phyloP scores from a whole-genome alignment of 192 early-diverging fungal species.

The Coemansia sp. region DNA sequence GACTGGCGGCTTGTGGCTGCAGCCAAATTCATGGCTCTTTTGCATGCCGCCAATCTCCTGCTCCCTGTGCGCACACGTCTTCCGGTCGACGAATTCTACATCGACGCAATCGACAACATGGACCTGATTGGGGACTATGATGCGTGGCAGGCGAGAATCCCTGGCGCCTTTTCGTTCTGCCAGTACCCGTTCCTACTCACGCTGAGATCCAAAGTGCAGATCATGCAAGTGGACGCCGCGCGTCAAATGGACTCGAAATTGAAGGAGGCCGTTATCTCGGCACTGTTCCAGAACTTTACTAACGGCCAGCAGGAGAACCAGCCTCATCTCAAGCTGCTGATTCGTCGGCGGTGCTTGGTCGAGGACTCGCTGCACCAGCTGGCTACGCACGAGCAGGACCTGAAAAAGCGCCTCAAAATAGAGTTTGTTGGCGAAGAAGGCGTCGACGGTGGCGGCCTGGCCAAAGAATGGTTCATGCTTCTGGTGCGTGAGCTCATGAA shows the following conservation, averaged over 20 bases:
- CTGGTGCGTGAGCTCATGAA: slow-evolving; percentile 90
- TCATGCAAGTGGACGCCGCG: slow-evolving; percentile 73
- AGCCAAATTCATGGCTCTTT: slow-evolving; percentile 82
- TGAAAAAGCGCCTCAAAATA: slow-evolving; percentile 90
- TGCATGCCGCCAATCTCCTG: slow-evolving; percentile 74
- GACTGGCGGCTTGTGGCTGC: slow-evolving; percentile 86
- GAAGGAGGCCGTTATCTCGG: slow-evolving; percentile 62
- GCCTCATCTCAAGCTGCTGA: slow-evolving; percentile 59
- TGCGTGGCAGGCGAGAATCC: slow-evolving; percentile 63
- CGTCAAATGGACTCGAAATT: slow-evolving; percentile 74
- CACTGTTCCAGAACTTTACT: slow-evolving; percentile 53
- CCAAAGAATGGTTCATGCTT: slow-evolving; percentile 97
- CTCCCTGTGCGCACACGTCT: slow-evolving; percentile 47
- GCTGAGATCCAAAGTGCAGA: slow-evolving; percentile 70
- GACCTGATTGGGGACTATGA: slow-evolving; percentile 69
- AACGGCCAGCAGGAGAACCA: slow-evolving; percentile 16
- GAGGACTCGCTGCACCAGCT: slow-evolving; percentile 78
- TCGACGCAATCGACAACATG: slow-evolving; percentile 71
- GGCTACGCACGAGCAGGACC: slow-evolving; percentile 67
- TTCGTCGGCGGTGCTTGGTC: slow-evolving; percentile 65
- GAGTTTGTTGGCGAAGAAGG: slow-evolving; percentile 93
- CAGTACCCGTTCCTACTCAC: slow-evolving; percentile 80
- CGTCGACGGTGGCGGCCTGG: slow-evolving; percentile 92
- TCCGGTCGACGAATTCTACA: slow-evolving; percentile 79
- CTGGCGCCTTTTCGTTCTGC: slow-evolving; percentile 68